Conservation (phyloP, 805 yeast genomes). For the Teunomyces gatunensis region DNA sequence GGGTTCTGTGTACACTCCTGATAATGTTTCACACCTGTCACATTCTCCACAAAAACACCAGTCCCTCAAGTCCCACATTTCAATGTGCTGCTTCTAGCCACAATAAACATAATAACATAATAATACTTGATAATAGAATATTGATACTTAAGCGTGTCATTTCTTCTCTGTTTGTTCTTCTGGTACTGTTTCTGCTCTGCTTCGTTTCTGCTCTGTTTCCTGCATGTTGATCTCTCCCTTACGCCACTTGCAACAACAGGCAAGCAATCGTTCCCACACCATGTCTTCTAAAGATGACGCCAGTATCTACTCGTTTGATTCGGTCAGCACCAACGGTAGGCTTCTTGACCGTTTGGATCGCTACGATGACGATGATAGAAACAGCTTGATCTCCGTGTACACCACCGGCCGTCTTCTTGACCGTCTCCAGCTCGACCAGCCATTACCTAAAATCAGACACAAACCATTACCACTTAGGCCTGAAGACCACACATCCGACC, state of each 20-base stretch:
- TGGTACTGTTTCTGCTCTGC: background rate
- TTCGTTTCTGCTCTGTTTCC: background rate
- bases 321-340: slow-evolving; percentile 42
- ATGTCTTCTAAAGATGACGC: slow-evolving; percentile 18
- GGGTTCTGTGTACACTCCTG: no score
- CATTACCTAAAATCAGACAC: background rate
- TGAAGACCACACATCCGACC: background rate
- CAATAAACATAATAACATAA: no score
- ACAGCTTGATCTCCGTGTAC: slow-evolving; percentile 23
- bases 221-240: background rate
- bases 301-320: slow-evolving; percentile 43
- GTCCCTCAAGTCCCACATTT: no score
- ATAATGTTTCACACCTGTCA: background rate
- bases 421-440: slow-evolving; percentile 24
- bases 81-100: no score
- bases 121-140: no score
- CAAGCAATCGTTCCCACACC: background rate
- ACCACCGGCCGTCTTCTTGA: slow-evolving; percentile 32
- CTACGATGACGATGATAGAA: slow-evolving; percentile 15
- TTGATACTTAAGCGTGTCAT: no score
- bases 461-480: background rate
- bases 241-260: slow-evolving; percentile 1
- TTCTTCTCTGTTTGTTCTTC: no score
- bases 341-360: slow-evolving; percentile 36
- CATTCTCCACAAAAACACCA: background rate